Conservation (phyloP, 768 basidiomycete genomes). For the Trametes punicea region DNA sequence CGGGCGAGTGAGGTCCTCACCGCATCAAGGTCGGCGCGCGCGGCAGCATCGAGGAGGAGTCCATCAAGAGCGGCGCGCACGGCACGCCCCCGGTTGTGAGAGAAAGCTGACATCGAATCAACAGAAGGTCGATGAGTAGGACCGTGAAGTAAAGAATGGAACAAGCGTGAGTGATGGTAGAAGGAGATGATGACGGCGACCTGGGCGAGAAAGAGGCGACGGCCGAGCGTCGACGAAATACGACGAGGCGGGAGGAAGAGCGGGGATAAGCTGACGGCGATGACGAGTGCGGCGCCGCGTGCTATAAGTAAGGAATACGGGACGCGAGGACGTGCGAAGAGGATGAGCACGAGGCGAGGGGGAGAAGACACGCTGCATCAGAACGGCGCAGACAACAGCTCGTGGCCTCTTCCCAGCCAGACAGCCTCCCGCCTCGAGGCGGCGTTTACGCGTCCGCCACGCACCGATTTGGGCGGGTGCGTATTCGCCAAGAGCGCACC, state of each 20-base stretch:
- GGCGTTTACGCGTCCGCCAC: constrained; percentile 5
- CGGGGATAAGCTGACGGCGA: constrained; percentile 10
- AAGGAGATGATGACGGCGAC: neutral
- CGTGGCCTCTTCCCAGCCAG: constrained; percentile 4
- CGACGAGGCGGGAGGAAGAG: constrained; percentile 7
- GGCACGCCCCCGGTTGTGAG: constrained; percentile 8
- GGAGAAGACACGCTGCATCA: constrained; percentile 18
- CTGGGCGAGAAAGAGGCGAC: constrained; percentile 1
- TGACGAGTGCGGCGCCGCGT: neutral
- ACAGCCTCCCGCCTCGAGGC: constrained; percentile 15
- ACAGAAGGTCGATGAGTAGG: neutral
- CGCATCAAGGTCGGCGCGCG: constrained; percentile 51
- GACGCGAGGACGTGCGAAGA: constrained; percentile 7
- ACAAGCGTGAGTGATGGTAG: neutral
- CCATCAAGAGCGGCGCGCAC: constrained; percentile 17
- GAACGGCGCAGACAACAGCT: neutral
- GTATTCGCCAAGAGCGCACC: neutral
- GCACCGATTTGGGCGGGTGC: neutral
- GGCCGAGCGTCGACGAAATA: neutral
- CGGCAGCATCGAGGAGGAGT: constrained; percentile 41
- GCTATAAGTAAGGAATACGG: constrained; percentile 13
- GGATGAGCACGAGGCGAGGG: constrained; percentile 16
- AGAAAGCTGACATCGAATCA: neutral
- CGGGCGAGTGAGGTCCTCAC: constrained; percentile 50
- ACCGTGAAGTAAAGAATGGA: constrained; percentile 7